Base-by-base conservation (phyloP, 345 rosid genomes). In the Tarenaya hassleriana region DNA sequence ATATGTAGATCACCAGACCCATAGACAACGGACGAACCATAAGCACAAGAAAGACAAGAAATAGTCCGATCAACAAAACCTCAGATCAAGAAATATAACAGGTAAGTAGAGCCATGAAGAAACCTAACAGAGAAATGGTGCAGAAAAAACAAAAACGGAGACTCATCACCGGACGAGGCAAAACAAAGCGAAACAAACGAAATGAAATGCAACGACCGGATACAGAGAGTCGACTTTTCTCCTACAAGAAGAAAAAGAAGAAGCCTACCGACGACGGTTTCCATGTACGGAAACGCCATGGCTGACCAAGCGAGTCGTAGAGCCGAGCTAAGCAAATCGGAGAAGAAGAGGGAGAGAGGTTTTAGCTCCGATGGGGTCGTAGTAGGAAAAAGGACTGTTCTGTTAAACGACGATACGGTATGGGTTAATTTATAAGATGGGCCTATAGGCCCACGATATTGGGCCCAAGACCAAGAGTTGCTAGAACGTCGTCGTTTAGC, bases 281-380 rank as follows among this genome's bases (percentile, higher is more conserved):
- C 97, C 95, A 90, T 83, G 78, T 68, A 90, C 10, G 91, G 91
- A 58, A 90, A 80, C 73, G 64, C 85, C 95, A 90, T 90, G 72
- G 70, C 52, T 16, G 65, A 35, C 33, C 34, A 62, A 17, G 34
- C n/a, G 12, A 44, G 13, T 10, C 38, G 54, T 16, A 0, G 55
- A 27, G 64, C 33, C 35, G 52, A 41, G 15, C 32, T 14, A 49
- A 31, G 24, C 31, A 34, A 63, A 16, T 38, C 16, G 62, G 21
- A 41, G 39, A 8, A 1, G 3, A 10, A 20, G 58, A 35, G n/a
- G 16, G 38, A 45, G 52, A 19, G 4, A 24, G 29, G 18, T n/a
- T 2, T 34, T 39, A 27, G 55, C 21, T 2, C 4, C 15, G 50
- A 37, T 21, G 3, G 10, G 52, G 24, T 13, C 8, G 55, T 7